A percentile compares a stretch with the other conserved stretches of the same genome.
These are phyloP conservation scores for Oxalis stricta DNA, from an alignment of 441 rosid species.

Conservation along the genomic window DNA sequence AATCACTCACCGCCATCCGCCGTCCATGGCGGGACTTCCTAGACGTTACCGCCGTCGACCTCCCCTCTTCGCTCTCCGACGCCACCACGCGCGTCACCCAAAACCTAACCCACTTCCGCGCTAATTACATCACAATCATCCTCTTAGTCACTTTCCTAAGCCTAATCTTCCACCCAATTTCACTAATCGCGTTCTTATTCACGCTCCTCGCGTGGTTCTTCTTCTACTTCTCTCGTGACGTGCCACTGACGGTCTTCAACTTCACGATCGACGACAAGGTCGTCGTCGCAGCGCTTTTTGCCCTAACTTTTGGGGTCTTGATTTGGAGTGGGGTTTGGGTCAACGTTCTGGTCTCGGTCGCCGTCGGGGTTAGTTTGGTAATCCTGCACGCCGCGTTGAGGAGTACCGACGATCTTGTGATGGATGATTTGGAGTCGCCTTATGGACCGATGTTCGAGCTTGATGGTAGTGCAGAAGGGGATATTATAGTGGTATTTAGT, in stretches of 20 bases:
- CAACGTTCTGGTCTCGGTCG: constrained; percentile 27
- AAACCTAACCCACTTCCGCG: constrained; percentile 52
- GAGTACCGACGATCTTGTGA: constrained; percentile 59
- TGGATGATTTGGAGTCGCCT: constrained; percentile 45
- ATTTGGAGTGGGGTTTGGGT: constrained; percentile 39
- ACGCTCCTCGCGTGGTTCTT: constrained; percentile 45
- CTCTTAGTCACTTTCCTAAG: constrained; percentile 29
- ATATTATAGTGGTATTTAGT: constrained; percentile 28
- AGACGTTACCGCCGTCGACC: constrained; percentile 32
- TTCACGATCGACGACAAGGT: constrained; percentile 30
- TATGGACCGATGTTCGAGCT: constrained; percentile 47
- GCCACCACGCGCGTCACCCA: constrained; percentile 48
- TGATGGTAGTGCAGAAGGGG: constrained; percentile 22
- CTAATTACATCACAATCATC: constrained; percentile 38
- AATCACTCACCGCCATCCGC: constrained; percentile 24
- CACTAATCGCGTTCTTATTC: constrained; percentile 37
- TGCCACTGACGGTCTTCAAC: constrained; percentile 26
- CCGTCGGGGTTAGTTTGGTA: constrained; percentile 25
- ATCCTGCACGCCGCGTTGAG: constrained; percentile 40
- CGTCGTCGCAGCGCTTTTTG: constrained; percentile 29
- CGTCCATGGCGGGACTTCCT: constrained; percentile 54
- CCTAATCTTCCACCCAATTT: constrained; percentile 46
- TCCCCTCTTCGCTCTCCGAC: constrained; percentile 43
- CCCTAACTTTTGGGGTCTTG: constrained; percentile 24
- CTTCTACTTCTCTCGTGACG: constrained; percentile 56